These are phyloP conservation scores for Aurinia saxatilis DNA, from an alignment of 345 rosid species.

Conservation along the genomic window DNA sequence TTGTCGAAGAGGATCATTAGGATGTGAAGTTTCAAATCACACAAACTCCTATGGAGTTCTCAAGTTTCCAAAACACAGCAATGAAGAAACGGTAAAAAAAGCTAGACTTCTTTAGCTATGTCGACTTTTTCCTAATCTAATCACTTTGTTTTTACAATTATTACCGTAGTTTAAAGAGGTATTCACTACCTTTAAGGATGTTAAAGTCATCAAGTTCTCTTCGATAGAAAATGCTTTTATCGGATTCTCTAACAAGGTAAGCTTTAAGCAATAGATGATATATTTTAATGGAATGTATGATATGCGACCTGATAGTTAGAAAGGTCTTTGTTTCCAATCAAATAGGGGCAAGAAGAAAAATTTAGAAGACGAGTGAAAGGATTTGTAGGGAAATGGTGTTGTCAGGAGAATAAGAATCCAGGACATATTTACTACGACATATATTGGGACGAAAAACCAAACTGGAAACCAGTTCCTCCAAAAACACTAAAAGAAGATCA, in stretches of 20 bases:
- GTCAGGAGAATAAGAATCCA: conserved; percentile 46
- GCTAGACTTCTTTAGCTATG: not conserved
- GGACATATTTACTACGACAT: conserved; percentile 75
- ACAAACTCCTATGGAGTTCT: conserved; percentile 42
- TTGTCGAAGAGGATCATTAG: conserved; percentile 63
- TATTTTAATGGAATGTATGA: not conserved
- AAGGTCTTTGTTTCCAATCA: not conserved
- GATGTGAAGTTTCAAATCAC: conserved; percentile 48
- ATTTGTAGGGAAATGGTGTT: conserved; percentile 80
- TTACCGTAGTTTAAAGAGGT: conserved; percentile 49
- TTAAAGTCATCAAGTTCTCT: conserved; percentile 81
- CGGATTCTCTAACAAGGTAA: conserved; percentile 73
- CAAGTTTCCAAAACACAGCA: conserved; percentile 75
- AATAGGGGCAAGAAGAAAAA: conserved; percentile 47
- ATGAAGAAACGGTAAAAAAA: conserved; percentile 64
- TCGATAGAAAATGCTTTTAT: conserved; percentile 79
- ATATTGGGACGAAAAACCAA: conserved; percentile 85
- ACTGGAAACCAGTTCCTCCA: conserved; percentile 68
- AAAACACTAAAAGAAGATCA: conserved; percentile 49
- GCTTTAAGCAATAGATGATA: not conserved
- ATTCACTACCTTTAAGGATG: conserved; percentile 63
- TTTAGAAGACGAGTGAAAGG: conserved; percentile 60
- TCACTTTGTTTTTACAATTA: not conserved
- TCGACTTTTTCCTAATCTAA: too few relatives aligned
- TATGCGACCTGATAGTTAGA: not conserved